Base-by-base conservation (phyloP, 2,329 filamentous ascomycete genomes). In the Colletotrichum lini region DNA sequence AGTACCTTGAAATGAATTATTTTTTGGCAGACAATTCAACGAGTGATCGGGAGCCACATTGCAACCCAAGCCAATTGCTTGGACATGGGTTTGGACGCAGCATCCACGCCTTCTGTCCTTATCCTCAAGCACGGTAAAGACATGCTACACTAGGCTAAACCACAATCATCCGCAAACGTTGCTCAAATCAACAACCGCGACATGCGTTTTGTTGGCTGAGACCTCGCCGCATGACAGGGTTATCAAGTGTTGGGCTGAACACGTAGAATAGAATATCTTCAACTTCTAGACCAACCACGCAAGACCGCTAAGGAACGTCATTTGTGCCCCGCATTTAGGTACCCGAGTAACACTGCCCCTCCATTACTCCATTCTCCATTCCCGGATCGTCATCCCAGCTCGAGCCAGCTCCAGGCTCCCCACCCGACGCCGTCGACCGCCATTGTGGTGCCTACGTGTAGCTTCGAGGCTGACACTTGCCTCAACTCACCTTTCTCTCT, bases 311-410 rank as follows among this genome's bases (percentile, higher is more conserved):
- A 53, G 53, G 45, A 69, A 68, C 64, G 68, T 72, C 72, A 69
- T 72, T n/a, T 42, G 26, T 69, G 72, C 72, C 72, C 72, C 64
- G 72, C 72, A 73, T 38, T 38, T 38, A 38, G 35, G 35, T 38
- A 53, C 52, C 60, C 54, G 53, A 72, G 45, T 56, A 56, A 45
- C 63, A 68, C 59, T 69, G 67, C 70, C 67, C 70, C 70, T 72
- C 70, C 35, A 38, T 38, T 3, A 38, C 35, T 38, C 35, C 60
- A 70, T 61, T 40, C 54, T 40, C 35, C 30, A 42, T 57, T 53
- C 40, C 50, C 26, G 45, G 65, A 70, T 62, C 68, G 50, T 35
- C 58, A 63, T 63, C 56, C 56, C 50, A 65, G 62, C 42, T 61
- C 40, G 44, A 62, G 64, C 56, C 50, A 65, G 62, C 42, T 67